Conservation (phyloP, 345 rosid species). For the Erucastrum elatum region DNA sequence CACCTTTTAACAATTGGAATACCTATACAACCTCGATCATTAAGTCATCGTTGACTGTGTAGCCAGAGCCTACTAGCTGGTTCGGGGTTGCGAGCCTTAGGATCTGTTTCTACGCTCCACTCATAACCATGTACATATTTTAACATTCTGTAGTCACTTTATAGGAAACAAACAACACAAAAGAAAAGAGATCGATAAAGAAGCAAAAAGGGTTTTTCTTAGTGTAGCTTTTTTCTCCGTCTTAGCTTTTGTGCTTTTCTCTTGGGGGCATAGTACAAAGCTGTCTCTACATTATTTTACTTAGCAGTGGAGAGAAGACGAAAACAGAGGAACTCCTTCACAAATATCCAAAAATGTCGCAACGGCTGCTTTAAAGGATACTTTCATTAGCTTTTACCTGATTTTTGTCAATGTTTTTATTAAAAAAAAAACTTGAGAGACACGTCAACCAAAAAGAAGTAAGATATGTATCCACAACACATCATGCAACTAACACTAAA, state of each 20-base stretch:
- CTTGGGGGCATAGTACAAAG: slow-evolving; percentile 16
- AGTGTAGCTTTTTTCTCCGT: neutral
- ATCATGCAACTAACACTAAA: slow-evolving; percentile 3
- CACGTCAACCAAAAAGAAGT: neutral
- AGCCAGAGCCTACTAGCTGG: slow-evolving; percentile 72
- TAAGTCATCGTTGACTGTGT: slow-evolving; percentile 92
- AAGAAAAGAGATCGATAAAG: slow-evolving; percentile 29
- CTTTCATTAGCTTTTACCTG: neutral
- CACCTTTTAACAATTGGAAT: slow-evolving; percentile 69
- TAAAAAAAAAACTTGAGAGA: neutral
- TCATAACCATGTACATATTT: too few species aligned
- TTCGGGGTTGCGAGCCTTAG: slow-evolving; percentile 48
- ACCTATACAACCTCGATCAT: slow-evolving; percentile 85
- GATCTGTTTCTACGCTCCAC: slow-evolving; percentile 44
- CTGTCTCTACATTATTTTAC: slow-evolving; percentile 22
- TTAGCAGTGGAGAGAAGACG: slow-evolving; percentile 38
- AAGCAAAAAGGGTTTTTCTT: slow-evolving; percentile 5
- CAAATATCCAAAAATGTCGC: slow-evolving; percentile 20
- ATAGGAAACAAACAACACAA: neutral
- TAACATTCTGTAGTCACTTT: slow-evolving; percentile 21
- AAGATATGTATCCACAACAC: slow-evolving; percentile 7
- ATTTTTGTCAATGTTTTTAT: neutral
- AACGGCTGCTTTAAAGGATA: slow-evolving; percentile 5
- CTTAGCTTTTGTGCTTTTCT: slow-evolving; percentile 27
- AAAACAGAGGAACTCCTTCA: neutral